These are phyloP conservation scores for Omphalotus guepiniiformis DNA, from an alignment of 768 basidiomycete species.

Conservation along the genomic window DNA sequence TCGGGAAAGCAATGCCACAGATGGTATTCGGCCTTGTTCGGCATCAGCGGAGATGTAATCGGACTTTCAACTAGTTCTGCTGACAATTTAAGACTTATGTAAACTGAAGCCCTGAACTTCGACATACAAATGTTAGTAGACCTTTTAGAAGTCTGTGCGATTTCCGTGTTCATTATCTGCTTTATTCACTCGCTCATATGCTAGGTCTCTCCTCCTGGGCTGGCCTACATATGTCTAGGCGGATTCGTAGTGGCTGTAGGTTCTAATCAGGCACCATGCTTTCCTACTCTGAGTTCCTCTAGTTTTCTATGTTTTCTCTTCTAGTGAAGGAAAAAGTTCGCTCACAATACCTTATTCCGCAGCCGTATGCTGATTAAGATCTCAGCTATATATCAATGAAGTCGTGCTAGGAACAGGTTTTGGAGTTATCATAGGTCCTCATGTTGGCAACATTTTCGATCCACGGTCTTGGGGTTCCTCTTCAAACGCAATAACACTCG, in stretches of 20 bases:
- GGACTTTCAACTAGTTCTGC: no score
- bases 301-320: slow-evolving; percentile 85
- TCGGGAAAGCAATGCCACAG: no score
- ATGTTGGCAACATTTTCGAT: slow-evolving; percentile 66
- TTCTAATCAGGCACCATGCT: background rate
- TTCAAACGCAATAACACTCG: slow-evolving; percentile 60
- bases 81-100: no score
- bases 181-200: slow-evolving; percentile 21
- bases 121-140: no score
- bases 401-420: slow-evolving; percentile 85
- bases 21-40: no score
- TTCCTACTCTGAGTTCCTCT: background rate
- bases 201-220: slow-evolving; percentile 48
- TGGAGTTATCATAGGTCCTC: slow-evolving; percentile 60
- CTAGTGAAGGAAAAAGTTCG: slow-evolving; percentile 76
- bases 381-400: slow-evolving; percentile 84
- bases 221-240: slow-evolving; percentile 51
- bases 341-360: background rate
- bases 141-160: no score
- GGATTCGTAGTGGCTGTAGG: slow-evolving; percentile 34
- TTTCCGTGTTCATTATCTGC: no score
- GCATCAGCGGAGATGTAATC: no score
- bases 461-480: slow-evolving; percentile 67
- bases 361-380: background rate
- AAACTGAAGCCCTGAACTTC: no score